Base-by-base conservation (phyloP, 768 basidiomycete species). In the Mycena maculata region DNA sequence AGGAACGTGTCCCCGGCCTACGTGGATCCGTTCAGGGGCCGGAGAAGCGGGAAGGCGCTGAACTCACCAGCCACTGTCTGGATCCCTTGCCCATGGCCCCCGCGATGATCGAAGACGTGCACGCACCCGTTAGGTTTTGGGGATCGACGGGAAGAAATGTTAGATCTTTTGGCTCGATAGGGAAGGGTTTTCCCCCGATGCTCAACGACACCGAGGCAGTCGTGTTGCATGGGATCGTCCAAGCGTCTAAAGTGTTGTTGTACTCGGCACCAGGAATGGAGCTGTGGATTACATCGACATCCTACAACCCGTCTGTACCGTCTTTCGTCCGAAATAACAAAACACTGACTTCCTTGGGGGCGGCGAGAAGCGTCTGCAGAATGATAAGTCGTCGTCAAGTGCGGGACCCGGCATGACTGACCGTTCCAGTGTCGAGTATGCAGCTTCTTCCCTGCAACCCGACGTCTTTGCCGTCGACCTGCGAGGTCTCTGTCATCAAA, bases 211-310 rank as follows among this genome's bases (percentile, higher is more conserved):
- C 74, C 44, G 77, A 79, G 15, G 86, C 79, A 53, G 76, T 83
- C 16, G 85, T 86, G 27, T 83, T 88, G 78, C 92, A 93, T 2
- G 92, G 91, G 57, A 94, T 80, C 12, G 83, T 88, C 83, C 84
- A 92, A 77, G 71, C 82, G 78, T 73, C 83, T 81, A 56, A 87
- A 78, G 16, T 36, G 8, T 79, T 79, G 70, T 87, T 83, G 30
- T 80, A 83, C 57, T 75, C 65, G 4, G 90, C 85, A 25, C 89
- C 90, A 1, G 87, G 82, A 71, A 91, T 90, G 13, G 76, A 75
- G 20, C 77, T 70, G 73, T 92, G 88, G 56, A 93, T 81, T 0
- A 83, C 80, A 3, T 78, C 78, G 36, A 87, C 88, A 68, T 92
- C 92, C 67, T 80, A 47, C 10, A 13, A 39, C 2, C 33, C 41